Base-by-base conservation (phyloP, 306 rosid genomes). In the Cicer pinnatifidum region DNA sequence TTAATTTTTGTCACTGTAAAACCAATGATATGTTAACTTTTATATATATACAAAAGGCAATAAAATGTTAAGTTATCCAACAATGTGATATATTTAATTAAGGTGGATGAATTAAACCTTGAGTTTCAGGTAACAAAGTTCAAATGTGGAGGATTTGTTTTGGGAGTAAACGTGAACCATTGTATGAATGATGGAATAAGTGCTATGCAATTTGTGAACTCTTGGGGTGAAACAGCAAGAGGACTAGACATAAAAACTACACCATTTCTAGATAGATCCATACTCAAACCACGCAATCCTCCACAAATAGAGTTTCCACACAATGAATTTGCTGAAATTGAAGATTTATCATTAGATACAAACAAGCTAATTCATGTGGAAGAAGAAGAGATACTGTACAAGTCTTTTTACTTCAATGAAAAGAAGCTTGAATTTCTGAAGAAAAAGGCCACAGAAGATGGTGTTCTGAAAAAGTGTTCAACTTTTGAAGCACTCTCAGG, bases 141-240 rank as follows among this genome's bases (percentile, higher is more conserved):
- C 81, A 88, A 82, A 79, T 92, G 98, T 41, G 96, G 98, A 37
- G 98, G 95, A 46, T 87, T 92, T 69, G 85, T 78, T 8, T 50
- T 92, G 39, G 96, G 95, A 23, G 9, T 92, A 56, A 45, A 77
- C 72, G 8, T 83, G 75, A 92, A 83, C 81, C 97, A 90, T 16
- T 83, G 91, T 37, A 86, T 87, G 95, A 70, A 62, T 33, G 98
- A 90, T 63, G 98, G 98, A 41, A 9, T 88, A 39, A 73, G 77
- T 23, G 91, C 92, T n/a, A 88, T 87, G 91, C 83, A 90, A 51
- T 90, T 92, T 65, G 80, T 90, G 16, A 90, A 89, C 53, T 78
- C 90, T 10, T 92, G 98, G 98, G 80, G 89, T 37, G 84, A 87
- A 41, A 79, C 58, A 19, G 92, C 94, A 0, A 86, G 97, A 75